Evolutionary conservation across 768 basidiomycete genomes (phyloP), one percentile per base, ranked within the genome.

Genomic region (Calocera viscosa): DNA sequence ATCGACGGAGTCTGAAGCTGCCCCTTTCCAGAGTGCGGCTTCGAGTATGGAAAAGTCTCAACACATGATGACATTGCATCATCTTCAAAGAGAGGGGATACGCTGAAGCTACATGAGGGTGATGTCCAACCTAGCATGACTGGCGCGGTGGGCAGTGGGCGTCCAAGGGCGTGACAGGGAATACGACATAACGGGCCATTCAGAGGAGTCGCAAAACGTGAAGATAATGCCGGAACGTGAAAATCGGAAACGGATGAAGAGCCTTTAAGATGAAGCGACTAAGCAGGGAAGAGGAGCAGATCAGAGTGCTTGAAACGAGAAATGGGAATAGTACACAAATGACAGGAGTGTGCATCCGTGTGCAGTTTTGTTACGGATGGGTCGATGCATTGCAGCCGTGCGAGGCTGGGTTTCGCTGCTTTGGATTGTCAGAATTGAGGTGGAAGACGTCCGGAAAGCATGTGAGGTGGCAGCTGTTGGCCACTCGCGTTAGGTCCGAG

Each of bases 11-110:
- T 16, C 30, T 16, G 30, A 22, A 22, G 5, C 5, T 12, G 30
- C 26, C 30, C 26, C 5, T 5, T 28, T n/a, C 8, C 49, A 60
- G 53, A 32, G 53, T 60, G 10, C 24, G 53, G 30, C 53, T 60
- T 16, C 53, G 53, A 22, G 53, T 60, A 19, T 60, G 53, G 53
- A 60, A 22, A 19, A 60, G 53, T 60, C 53, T 60, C 53, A 60
- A 60, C 22, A 8, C 53, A 32, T 60, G 19, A 32, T 47, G 19
- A 60, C 30, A 60, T 60, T 47, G 43, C 43, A 47, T 47, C 43
- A 7, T 24, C 5, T 47, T 3, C 19, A 19, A 19, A 47, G 43
- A 47, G 43, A 19, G 19, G 24, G 19, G 35, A 38, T 14, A 38
- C 35, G 35, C 35, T 5, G 24, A 3, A 47, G 43, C 43, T 47